A percentile compares a stretch with the other conserved stretches of the same genome.
Conservation (phyloP, 2,329 filamentous ascomycete species). For the Fusarium domesticum region DNA sequence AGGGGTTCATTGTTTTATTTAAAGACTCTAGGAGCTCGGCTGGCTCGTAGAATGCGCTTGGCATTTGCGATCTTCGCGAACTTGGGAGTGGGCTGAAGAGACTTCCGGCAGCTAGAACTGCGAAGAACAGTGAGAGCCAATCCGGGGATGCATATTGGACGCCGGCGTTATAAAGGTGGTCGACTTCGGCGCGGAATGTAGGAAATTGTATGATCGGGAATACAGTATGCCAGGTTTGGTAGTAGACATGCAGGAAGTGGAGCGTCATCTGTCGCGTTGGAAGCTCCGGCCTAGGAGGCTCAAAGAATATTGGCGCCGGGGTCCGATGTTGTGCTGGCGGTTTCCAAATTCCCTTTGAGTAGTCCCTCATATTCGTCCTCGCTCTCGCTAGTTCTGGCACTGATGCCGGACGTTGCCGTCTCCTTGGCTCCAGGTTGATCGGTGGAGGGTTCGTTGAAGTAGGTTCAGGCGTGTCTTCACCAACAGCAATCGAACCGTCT, state of each 20-base stretch:
- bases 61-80: constrained; percentile 41
- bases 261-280: constrained; percentile 70
- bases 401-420: constrained; percentile 57
- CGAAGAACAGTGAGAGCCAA: constrained; percentile 79
- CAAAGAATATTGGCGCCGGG: constrained; percentile 47
- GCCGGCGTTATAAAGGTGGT: constrained; percentile 66
- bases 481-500: constrained; percentile 49
- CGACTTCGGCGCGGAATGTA: constrained; percentile 71
- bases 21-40: constrained; percentile 69
- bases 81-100: constrained; percentile 64
- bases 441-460: constrained; percentile 58
- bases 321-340: constrained; percentile 66
- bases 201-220: constrained; percentile 89
- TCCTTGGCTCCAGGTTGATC: constrained; percentile 63
- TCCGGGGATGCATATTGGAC: constrained; percentile 57
- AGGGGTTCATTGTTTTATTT: constrained; percentile 70
- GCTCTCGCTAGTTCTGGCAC: constrained; percentile 70
- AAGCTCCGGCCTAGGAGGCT: constrained; percentile 58
- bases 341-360: constrained; percentile 77
- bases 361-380: constrained; percentile 67
- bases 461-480: constrained; percentile 48
- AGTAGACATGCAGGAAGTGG: constrained; percentile 71
- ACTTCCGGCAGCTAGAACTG: constrained; percentile 77
- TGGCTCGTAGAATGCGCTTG: constrained; percentile 52
- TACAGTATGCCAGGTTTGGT: constrained; percentile 71